phyloP scores from a whole-genome alignment of 1,139 yeast genomes.

The Kodamaea sp. region DNA sequence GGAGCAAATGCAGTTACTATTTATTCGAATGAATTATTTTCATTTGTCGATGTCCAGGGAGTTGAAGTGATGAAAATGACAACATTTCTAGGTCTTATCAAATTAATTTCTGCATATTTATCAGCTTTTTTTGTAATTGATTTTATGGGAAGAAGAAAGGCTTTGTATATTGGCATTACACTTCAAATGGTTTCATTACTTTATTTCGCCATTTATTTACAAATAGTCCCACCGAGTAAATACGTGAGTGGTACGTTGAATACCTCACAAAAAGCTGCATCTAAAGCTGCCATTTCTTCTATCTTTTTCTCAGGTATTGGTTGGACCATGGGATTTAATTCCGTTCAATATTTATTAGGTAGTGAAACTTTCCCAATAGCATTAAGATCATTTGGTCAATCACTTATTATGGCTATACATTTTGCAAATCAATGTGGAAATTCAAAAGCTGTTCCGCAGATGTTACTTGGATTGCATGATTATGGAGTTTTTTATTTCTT shows the following conservation, averaged over 20 bases:
- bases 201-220: constrained; percentile 21
- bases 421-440: constrained; percentile 25
- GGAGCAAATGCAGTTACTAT: constrained; percentile 52
- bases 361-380: constrained; percentile 24
- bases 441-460: constrained; percentile 23
- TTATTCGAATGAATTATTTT: constrained; percentile 51
- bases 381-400: constrained; percentile 22
- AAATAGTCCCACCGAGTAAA: constrained; percentile 20
- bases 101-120: constrained; percentile 39
- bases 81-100: constrained; percentile 45
- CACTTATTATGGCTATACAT: constrained; percentile 22
- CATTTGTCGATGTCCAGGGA: constrained; percentile 42
- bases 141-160: constrained; percentile 42
- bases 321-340: constrained; percentile 26
- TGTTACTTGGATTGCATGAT: constrained; percentile 19
- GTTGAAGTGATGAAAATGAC: constrained; percentile 42
- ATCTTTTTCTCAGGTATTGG: constrained; percentile 22
- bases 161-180: constrained; percentile 28
- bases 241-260: constrained; percentile 11
- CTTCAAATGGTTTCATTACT: constrained; percentile 16
- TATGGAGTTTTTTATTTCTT: constrained; percentile 22
- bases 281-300: constrained; percentile 21
- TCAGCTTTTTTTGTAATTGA: constrained; percentile 45
- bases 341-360: constrained; percentile 22
- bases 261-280: constrained; percentile 14